Evolutionary conservation across 2,329 filamentous ascomycete genomes (phyloP), one percentile per base, ranked within the genome.

Genomic region (Cytospora mali): DNA sequence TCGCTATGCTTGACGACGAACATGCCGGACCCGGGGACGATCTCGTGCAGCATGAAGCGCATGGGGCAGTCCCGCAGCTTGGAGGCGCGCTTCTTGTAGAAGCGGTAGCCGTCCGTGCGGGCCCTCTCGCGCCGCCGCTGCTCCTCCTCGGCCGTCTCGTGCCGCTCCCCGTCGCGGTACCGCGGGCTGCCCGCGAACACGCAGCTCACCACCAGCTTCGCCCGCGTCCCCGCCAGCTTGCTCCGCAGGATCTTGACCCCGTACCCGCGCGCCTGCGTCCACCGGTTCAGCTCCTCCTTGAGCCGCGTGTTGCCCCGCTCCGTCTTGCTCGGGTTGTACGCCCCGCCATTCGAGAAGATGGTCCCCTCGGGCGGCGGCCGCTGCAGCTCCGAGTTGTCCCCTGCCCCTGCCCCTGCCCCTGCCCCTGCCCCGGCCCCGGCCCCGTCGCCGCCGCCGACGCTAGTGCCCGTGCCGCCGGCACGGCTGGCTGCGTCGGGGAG

Each of bases 161-260:
- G 55, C 21, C 57, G 49, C 29, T 33, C 42, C 6, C 54, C 50
- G 16, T 57, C 50, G 16, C 42, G 48, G 29, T 58, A 33, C 29
- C 46, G 48, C 16, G 58, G 31, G 29, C 31, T 58, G 42, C 62
- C 62, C 4, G 50, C 55, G 39, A 55, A 35, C 39, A 58, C 28
- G 33, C 62, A 64, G 48, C 51, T 54, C 25, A 64, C 52, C 49
- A 62, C 42, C 29, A 64, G 59, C 58, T 62, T 75, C 5, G 54
- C 27, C 54, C 61, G 53, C 14, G 62, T 56, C 25, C 62, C 62
- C 13, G 58, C 54, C 21, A 55, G 51, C 59, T 62, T 64, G 55
- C 50, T 62, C 35, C 59, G 62, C 54, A 58, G 50, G 42, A 64
- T 64, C 33, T 64, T 64, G 50, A 58, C 62, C 42, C 52, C 58